Evolutionary conservation across 805 yeast genomes (phyloP).

Genomic region (Kazachstania martiniae): DNA sequence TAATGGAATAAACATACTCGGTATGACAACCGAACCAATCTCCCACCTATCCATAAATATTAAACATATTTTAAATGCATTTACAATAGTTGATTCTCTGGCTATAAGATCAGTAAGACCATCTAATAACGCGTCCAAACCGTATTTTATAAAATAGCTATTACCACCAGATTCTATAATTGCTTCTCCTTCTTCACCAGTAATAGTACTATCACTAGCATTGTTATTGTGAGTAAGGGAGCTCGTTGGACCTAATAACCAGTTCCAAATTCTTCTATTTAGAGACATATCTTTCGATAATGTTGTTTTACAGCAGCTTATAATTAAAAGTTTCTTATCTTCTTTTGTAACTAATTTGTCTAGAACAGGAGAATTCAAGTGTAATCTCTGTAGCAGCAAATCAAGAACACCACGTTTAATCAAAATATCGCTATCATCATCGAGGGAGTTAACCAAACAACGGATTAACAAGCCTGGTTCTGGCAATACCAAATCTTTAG

Average conservation of each 20-base stretch:
- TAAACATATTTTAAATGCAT: slow-evolving; percentile 52
- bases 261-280: slow-evolving; percentile 86
- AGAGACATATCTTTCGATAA: slow-evolving; percentile 85
- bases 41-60: slow-evolving; percentile 93
- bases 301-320: slow-evolving; percentile 58
- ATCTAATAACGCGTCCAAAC: slow-evolving; percentile 36
- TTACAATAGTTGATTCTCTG: slow-evolving; percentile 27
- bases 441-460: slow-evolving; percentile 61
- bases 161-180: slow-evolving; percentile 21
- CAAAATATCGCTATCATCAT: slow-evolving; percentile 52
- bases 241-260: slow-evolving; percentile 68
- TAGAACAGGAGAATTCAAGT: slow-evolving; percentile 50
- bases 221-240: neutral
- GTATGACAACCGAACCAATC: slow-evolving; percentile 66
- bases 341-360: slow-evolving; percentile 35
- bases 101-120: slow-evolving; percentile 44
- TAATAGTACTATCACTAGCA: slow-evolving; percentile 23
- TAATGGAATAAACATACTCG: slow-evolving; percentile 57
- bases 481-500: slow-evolving; percentile 54
- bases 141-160: slow-evolving; percentile 49
- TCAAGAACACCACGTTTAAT: slow-evolving; percentile 88
- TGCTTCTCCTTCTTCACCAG: neutral
- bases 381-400: slow-evolving; percentile 55
- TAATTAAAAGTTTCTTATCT: slow-evolving; percentile 49
- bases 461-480: slow-evolving; percentile 72